These are phyloP conservation scores for Plasmodium knowlesi DNA, from an alignment of 169 alveolate species.

Conservation along the genomic window DNA sequence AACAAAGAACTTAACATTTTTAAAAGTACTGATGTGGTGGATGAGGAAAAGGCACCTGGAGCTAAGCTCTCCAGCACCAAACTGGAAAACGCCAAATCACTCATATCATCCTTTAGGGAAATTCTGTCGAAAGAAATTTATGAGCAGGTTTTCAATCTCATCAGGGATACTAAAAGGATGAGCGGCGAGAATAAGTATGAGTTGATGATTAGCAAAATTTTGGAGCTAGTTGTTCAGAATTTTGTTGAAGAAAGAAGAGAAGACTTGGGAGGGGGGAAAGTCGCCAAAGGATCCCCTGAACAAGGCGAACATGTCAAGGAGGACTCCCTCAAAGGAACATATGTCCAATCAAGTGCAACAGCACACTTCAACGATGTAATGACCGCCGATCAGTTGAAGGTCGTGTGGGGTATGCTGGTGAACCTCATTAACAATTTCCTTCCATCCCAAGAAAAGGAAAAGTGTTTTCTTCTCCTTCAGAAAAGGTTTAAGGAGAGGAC, in stretches of 20 bases:
- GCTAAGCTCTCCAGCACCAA: not conserved
- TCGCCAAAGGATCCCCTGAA: not conserved
- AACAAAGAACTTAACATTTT: slow-evolving; percentile 1
- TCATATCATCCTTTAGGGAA: slow-evolving; percentile 42
- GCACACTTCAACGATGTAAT: slow-evolving; percentile 48
- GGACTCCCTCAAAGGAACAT: not conserved
- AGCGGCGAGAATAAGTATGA: slow-evolving; percentile 47
- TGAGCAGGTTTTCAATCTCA: slow-evolving; percentile 24
- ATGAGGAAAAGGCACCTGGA: not conserved
- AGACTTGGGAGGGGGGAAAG: not conserved
- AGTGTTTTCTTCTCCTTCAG: slow-evolving; percentile 37
- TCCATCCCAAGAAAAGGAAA: slow-evolving; percentile 57
- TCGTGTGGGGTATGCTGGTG: slow-evolving; percentile 36
- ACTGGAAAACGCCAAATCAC: slow-evolving; percentile 38
- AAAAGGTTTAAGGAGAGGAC: slow-evolving; percentile 61
- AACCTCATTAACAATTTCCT: slow-evolving; percentile 64
- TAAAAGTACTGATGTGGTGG: not conserved
- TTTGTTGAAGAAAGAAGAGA: slow-evolving; percentile 7
- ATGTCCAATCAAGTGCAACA: not conserved
- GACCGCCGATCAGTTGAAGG: slow-evolving; percentile 7
- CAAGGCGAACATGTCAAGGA: not conserved
- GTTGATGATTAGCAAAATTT: not conserved
- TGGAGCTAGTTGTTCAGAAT: slow-evolving; percentile 43
- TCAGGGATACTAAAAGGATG: slow-evolving; percentile 45
- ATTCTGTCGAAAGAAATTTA: slow-evolving; percentile 34